Percentiles rank a stretch among this genome's conserved stretches.
These are phyloP conservation scores for Teunomyces atbi DNA, from an alignment of 805 yeast genomes.

Conservation along the genomic window DNA sequence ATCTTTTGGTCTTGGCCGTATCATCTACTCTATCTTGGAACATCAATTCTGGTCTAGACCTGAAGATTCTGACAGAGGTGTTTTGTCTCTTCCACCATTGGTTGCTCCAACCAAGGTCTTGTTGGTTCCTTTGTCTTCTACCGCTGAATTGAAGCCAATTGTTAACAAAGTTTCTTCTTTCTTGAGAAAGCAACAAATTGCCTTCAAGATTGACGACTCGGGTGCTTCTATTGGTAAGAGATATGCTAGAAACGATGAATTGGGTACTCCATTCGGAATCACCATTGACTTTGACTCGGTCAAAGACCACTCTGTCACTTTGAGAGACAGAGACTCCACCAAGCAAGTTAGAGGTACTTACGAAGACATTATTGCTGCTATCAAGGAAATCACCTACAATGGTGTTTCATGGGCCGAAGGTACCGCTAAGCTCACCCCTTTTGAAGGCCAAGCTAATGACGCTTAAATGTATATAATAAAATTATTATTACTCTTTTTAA, in stretches of 20 bases:
- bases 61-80: slow-evolving; percentile 79
- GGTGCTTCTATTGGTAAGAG: slow-evolving; percentile 97
- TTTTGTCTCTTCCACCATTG: slow-evolving; percentile 86
- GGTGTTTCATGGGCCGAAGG: slow-evolving; percentile 85
- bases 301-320: slow-evolving; percentile 82
- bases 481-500: neutral
- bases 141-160: slow-evolving; percentile 74
- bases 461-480: slow-evolving; percentile 6
- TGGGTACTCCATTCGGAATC: slow-evolving; percentile 98
- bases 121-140: slow-evolving; percentile 88
- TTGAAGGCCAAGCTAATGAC: slow-evolving; percentile 63
- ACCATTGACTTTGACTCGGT: slow-evolving; percentile 94
- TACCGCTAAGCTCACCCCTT: slow-evolving; percentile 66
- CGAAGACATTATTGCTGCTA: slow-evolving; percentile 66
- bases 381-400: slow-evolving; percentile 70
- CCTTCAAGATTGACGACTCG: slow-evolving; percentile 95
- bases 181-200: slow-evolving; percentile 78
- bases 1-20: slow-evolving; percentile 98
- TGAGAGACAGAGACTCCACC: slow-evolving; percentile 97
- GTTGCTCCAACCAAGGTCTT: slow-evolving; percentile 98
- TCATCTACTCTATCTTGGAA: slow-evolving; percentile 88
- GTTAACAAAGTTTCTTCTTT: slow-evolving; percentile 64
- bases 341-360: slow-evolving; percentile 93
- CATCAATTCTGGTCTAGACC: slow-evolving; percentile 95
- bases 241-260: slow-evolving; percentile 96